Conservation (phyloP, 306 rosid genomes). For the Clitoria ternatea region DNA sequence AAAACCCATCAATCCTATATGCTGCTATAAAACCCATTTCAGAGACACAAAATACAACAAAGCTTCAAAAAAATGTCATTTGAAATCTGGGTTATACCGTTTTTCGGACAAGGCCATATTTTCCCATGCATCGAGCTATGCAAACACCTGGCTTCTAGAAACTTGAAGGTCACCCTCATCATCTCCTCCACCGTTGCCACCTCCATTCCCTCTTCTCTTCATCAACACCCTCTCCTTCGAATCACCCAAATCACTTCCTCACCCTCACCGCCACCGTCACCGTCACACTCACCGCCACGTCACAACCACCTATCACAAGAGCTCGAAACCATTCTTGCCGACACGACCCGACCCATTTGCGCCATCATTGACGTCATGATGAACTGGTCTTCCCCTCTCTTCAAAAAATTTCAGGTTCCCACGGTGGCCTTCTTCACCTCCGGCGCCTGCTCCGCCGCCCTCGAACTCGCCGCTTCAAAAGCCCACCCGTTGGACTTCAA, state of each 20-base stretch:
- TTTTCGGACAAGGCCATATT: constrained; percentile 66
- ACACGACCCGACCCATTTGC: constrained; percentile 43
- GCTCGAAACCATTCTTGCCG: constrained; percentile 35
- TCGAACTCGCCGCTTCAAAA: constrained; percentile 56
- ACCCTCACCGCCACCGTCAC: background rate
- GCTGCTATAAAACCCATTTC: background rate
- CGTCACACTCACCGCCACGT: constrained; percentile 5
- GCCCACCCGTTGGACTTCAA: constrained; percentile 36
- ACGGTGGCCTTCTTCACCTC: constrained; percentile 54
- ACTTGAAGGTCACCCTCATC: constrained; percentile 33
- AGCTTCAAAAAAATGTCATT: constrained; percentile 18
- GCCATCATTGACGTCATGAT: constrained; percentile 52
- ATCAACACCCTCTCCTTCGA: constrained; percentile 40
- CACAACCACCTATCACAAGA: constrained; percentile 10
- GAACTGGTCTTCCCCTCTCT: constrained; percentile 40
- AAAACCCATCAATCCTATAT: no score
- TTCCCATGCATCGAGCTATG: constrained; percentile 62
- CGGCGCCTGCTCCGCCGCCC: constrained; percentile 52
- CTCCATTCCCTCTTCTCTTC: constrained; percentile 47
- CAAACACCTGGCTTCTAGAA: constrained; percentile 47
- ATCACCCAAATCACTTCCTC: constrained; percentile 32
- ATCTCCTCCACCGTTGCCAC: constrained; percentile 41
- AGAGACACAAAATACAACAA: background rate
- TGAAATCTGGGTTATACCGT: constrained; percentile 54
- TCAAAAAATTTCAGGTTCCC: constrained; percentile 42